Evolutionary conservation across 129 eudicot genomes (phyloP).

Genomic region (Flaveria robusta): DNA sequence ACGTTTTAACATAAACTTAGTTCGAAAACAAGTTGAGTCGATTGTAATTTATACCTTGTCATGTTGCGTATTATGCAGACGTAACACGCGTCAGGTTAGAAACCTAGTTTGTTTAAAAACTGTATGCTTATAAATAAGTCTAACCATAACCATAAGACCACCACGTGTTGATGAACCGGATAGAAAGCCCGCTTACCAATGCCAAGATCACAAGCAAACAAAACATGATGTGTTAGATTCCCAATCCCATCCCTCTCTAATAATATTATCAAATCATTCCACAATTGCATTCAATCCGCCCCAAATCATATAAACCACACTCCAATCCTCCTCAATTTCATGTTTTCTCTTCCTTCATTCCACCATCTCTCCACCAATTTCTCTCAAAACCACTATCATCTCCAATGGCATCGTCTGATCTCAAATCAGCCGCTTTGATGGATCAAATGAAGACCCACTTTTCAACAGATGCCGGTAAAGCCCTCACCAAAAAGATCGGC

Average conservation of each 20-base stretch:
- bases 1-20: no score
- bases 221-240: conserved; percentile 18
- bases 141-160: not conserved
- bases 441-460: conserved; percentile 90
- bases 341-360: conserved; percentile 17
- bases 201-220: conserved; percentile 19
- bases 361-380: not conserved
- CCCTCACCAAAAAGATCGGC: conserved; percentile 60
- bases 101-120: no score
- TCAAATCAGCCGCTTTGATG: conserved; percentile 83
- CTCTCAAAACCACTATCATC: not conserved
- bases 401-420: conserved; percentile 50
- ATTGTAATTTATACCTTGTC: no score
- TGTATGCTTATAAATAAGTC: no score
- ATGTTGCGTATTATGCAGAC: no score
- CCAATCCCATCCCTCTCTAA: conserved; percentile 10
- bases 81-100: no score
- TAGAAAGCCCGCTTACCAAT: conserved; percentile 30
- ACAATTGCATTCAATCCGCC: not conserved
- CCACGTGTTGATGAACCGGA: not conserved
- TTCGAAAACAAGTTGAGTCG: no score
- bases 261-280: conserved; percentile 23
- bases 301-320: conserved; percentile 22
- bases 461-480: conserved; percentile 81
- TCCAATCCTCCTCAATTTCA: conserved; percentile 8